These are phyloP conservation scores for Breviolum minutum DNA, from an alignment of 73 alveolate genomes.

Conservation along the genomic window DNA sequence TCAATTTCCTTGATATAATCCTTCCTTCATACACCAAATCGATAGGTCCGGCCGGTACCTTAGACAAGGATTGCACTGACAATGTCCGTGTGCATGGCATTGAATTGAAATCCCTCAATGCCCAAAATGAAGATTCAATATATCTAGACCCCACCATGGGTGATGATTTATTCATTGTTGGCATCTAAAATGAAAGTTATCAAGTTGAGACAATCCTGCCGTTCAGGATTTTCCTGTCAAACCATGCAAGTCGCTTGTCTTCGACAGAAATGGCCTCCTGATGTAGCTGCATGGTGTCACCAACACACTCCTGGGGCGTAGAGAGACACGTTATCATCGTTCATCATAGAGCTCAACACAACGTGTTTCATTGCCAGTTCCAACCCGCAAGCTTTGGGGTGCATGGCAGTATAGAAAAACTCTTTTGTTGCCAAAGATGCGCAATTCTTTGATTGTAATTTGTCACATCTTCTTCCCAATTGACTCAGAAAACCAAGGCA, in stretches of 20 bases:
- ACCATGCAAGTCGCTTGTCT: conserved; percentile 26
- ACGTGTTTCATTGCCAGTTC: no score
- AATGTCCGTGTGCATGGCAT: neutral
- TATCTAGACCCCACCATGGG: no score
- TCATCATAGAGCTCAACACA: no score
- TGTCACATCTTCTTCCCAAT: neutral
- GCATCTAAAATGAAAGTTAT: no score
- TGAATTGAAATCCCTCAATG: no score
- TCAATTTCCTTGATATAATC: neutral
- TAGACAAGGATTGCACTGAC: neutral
- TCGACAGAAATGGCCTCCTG: conserved; percentile 61
- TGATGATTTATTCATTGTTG: no score
- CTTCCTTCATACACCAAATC: conserved; percentile 84
- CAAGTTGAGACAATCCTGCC: no score
- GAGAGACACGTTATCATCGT: no score
- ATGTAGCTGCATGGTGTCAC: conserved; percentile 65
- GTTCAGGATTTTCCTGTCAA: neutral
- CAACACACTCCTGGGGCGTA: conserved; percentile 47
- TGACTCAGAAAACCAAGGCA: no score
- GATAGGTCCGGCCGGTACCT: conserved; percentile 82
- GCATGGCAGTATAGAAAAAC: no score
- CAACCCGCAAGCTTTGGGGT: no score
- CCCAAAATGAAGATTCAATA: no score
- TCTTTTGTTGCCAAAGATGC: neutral
- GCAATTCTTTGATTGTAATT: neutral